A percentile compares a stretch with the other conserved stretches of the same genome.
Evolutionary conservation across 495 filamentous ascomycete genomes (phyloP).

Genomic region (Friedmanniomyces simplex): DNA sequence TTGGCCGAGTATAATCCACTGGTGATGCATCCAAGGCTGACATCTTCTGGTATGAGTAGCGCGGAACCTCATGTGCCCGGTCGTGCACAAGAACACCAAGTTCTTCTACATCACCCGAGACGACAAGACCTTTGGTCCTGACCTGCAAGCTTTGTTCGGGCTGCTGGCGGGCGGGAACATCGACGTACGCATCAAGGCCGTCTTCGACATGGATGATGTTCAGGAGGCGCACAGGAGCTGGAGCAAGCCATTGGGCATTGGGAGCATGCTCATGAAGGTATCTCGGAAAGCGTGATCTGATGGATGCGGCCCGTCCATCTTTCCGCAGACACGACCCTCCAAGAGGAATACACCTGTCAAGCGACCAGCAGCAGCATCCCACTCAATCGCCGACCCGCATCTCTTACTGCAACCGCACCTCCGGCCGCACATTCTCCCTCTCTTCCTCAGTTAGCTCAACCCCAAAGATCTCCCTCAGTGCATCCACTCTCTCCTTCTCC

Average conservation of each 20-base stretch:
- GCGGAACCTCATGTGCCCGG: slow-evolving; percentile 21
- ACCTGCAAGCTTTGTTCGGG: slow-evolving; percentile 26
- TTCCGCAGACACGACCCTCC: too few species aligned
- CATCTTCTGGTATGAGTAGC: too few species aligned
- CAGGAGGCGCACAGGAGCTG: slow-evolving; percentile 34
- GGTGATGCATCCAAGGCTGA: too few species aligned
- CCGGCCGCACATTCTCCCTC: slow-evolving; percentile 27
- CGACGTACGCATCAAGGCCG: slow-evolving; percentile 32
- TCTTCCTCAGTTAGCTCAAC: slow-evolving; percentile 27
- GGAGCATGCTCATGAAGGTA: slow-evolving; percentile 30
- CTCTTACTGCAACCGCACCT: slow-evolving; percentile 30
- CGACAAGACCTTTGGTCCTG: slow-evolving; percentile 25
- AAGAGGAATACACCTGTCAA: too few species aligned
- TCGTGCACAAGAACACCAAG: slow-evolving; percentile 21
- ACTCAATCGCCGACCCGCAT: too few species aligned
- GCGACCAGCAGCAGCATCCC: too few species aligned
- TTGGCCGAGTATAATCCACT: too few species aligned
- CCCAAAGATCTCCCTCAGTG: slow-evolving; percentile 25
- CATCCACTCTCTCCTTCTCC: slow-evolving; percentile 27
- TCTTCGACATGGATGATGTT: slow-evolving; percentile 35
- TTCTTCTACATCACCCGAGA: slow-evolving; percentile 34
- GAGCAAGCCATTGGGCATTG: slow-evolving; percentile 30
- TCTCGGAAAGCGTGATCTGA: background rate
- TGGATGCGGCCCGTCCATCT: too few species aligned
- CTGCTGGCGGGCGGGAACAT: slow-evolving; percentile 31